These are phyloP conservation scores for Grosmannia clavigera DNA, from an alignment of 2,329 filamentous ascomycete genomes.

Conservation along the genomic window DNA sequence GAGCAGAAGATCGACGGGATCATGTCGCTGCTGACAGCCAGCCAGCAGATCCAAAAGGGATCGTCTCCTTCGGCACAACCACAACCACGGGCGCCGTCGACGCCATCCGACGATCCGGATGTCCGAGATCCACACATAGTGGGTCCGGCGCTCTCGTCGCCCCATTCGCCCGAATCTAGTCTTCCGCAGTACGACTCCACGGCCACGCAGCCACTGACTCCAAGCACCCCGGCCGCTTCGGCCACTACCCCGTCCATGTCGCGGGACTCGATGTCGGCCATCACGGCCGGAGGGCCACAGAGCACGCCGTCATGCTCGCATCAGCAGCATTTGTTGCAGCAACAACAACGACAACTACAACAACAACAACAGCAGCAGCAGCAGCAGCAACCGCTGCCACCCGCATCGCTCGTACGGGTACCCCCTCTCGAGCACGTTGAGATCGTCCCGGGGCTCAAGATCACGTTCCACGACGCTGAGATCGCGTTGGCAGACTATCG, in stretches of 20 bases:
- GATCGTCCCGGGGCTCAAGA: slow-evolving; percentile 23
- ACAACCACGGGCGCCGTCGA: background rate
- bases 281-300: background rate
- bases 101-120: background rate
- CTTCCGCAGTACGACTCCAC: background rate
- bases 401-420: background rate
- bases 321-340: background rate
- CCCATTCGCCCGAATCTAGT: background rate
- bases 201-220: background rate
- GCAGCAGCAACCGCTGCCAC: background rate
- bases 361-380: background rate
- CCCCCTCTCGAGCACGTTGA: slow-evolving; percentile 13
- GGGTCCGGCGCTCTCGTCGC: background rate
- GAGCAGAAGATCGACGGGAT: slow-evolving; percentile 28
- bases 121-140: background rate
- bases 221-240: background rate
- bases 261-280: background rate
- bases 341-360: background rate
- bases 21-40: slow-evolving; percentile 23
- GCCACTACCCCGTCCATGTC: background rate
- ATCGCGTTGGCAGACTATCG: slow-evolving; percentile 22
- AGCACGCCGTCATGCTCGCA: background rate
- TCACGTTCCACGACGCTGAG: slow-evolving; percentile 22
- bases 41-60: slow-evolving; percentile 14
- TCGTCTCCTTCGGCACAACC: background rate